Evolutionary conservation across 768 basidiomycete species (phyloP), one percentile per base, ranked within the genome.

Genomic region (Boletus fagicola): DNA sequence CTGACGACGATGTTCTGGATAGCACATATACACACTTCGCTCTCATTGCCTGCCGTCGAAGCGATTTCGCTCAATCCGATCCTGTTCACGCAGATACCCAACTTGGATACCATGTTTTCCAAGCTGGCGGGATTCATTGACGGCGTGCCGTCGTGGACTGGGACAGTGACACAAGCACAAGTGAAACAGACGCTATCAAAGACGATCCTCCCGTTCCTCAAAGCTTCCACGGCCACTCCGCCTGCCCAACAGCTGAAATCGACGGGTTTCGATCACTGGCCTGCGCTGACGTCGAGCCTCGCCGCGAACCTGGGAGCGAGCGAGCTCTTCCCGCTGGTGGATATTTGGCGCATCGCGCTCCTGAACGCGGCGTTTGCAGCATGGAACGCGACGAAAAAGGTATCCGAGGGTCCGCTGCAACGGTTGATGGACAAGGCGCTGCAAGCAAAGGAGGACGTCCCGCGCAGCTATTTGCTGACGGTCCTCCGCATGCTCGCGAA

Each of bases 261-360:
- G 0, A 65, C 71, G 1, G 62, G 79, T 5, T 73, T 85, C n/a
- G 67, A 68, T 10, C 64, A 72, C 3, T 90, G 84, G 84, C 68
- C 78, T 1, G 72, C 76, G 13, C 74, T 76, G 4, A 84, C 84
- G 4, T 65, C 61, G 6, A 64, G 71, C 1, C 71, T 92, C 2
- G 66, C 69, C 0, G 56, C 68, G 11, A 74, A 73, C 4, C 80
- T 94, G 1, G 77, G 82, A 0, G 53, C 77, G 0, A 76, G 78
- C 10, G 75, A 82, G 39, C 76, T 92, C 31, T 96, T 95, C 75
- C 93, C 94, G 0, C 68, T 94, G 5, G 80, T 86, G 12, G 94
- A 96, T 66, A 77, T 94, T 61, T 90, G 92, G 87, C 79, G 92
- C 1, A 77, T 94, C 11, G 87, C 86, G 0, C 68, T 91, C 18